These are phyloP conservation scores for Saccharum spontaneum DNA, from an alignment of 176 grass and related monocot species.

Conservation along the genomic window DNA sequence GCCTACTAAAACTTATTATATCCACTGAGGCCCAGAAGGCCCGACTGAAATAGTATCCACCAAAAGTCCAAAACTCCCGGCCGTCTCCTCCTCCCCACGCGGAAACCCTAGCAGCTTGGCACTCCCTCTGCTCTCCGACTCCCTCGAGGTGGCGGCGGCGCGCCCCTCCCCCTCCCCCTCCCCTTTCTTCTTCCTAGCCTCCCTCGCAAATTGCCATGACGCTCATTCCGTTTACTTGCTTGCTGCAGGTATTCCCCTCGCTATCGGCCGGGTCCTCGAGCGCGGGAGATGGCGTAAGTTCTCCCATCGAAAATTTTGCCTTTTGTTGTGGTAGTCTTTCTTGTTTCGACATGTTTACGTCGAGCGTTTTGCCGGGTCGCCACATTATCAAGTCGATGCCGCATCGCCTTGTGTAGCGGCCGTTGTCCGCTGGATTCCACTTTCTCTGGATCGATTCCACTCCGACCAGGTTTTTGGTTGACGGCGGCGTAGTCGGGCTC, in stretches of 20 bases:
- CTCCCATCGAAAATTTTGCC: background rate
- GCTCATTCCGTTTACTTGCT: background rate
- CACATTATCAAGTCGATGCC: background rate
- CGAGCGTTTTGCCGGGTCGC: background rate
- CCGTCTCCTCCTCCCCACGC: background rate
- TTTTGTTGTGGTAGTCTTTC: background rate
- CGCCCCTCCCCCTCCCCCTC: background rate
- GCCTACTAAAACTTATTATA: background rate
- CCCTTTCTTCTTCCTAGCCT: background rate
- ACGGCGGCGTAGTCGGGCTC: background rate
- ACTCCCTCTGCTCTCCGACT: background rate
- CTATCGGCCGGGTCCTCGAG: background rate
- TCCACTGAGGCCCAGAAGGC: conserved; percentile 19
- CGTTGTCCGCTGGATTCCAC: background rate
- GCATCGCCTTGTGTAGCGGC: background rate
- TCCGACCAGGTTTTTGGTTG: background rate
- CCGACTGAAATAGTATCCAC: background rate
- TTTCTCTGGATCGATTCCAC: background rate
- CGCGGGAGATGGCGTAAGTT: conserved; percentile 32
- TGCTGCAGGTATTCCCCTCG: background rate
- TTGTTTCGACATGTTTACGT: background rate
- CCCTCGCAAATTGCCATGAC: background rate
- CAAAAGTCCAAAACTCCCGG: background rate
- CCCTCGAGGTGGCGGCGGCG: conserved; percentile 31
- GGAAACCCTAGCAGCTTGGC: conserved; percentile 27